Evolutionary conservation across 2,329 filamentous ascomycete genomes (phyloP), one percentile per base, ranked within the genome.

Genomic region (Fusarium sp.): DNA sequence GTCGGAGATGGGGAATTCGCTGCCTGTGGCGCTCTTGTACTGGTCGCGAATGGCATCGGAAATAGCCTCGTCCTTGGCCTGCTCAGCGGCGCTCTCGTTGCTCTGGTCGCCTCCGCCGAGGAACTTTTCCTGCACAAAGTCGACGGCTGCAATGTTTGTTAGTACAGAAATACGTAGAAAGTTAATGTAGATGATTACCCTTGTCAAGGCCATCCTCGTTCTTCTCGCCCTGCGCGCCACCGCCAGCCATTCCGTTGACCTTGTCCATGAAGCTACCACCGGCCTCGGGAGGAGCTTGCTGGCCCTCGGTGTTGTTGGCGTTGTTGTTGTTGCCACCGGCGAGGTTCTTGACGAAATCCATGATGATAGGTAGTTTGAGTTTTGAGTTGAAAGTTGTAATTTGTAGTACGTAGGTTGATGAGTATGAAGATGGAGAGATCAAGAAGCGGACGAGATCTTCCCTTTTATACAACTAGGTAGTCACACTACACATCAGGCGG

Each of bases 181-280:
- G 15, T 17, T 17, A 5, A 18, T 26, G n/a, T 12, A 8, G 36
- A 17, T 70, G 69, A 30, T 71, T 63, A 94, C 93, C 91, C 85
- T 96, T 96, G 85, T 96, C 94, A 59, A 96, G 89, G n/a, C 82
- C 84, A 79, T 96, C 93, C 82, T 96, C 93, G 77, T 95, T 93
- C 89, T 94, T 91, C 88, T 96, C 94, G 80, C 91, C 90, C 82
- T 93, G 85, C 39, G 83, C 83, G 42, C 94, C 94, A 60, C 94
- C 94, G 41, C 94, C 94, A 26, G 92, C 92, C 74, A 91, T 86
- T 66, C 83, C 80, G 85, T 96, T 94, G 68, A 95, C 59, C 85
- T 93, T 94, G 84, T 92, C 88, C 80, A 90, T 87, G 73, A 95
- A 81, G 69, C 91, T 85, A 42, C 82, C 81, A 72, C 75, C 83